phyloP scores from a whole-genome alignment of 805 yeast genomes.

The Metschnikowia amazonensis region DNA sequence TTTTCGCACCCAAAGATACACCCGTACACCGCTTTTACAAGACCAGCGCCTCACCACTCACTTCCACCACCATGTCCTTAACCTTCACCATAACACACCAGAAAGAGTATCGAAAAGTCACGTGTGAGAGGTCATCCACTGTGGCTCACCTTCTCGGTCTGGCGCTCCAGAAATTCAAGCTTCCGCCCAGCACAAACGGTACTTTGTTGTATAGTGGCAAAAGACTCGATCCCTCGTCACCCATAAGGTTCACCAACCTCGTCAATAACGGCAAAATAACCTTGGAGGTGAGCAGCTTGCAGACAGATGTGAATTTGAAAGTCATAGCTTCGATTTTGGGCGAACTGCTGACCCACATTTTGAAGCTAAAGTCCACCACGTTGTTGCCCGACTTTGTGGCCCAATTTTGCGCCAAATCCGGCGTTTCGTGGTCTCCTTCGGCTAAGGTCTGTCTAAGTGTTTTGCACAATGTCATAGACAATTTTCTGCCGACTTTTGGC shows the following conservation, averaged over 20 bases:
- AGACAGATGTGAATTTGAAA: constrained; percentile 6
- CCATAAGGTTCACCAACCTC: constrained; percentile 31
- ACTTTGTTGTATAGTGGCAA: constrained; percentile 27
- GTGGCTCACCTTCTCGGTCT: constrained; percentile 26
- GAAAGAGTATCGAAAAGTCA: constrained; percentile 25
- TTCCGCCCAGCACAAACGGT: constrained; percentile 21
- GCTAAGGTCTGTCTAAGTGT: constrained; percentile 17
- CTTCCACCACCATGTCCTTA: constrained; percentile 12
- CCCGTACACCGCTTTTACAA: background rate
- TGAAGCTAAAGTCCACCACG: constrained; percentile 6
- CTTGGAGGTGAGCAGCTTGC: constrained; percentile 10
- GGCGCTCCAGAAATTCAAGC: constrained; percentile 26
- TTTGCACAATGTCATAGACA: constrained; percentile 9
- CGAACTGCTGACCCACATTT: constrained; percentile 6
- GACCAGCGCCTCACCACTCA: background rate
- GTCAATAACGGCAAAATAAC: constrained; percentile 32
- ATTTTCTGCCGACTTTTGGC: constrained; percentile 6
- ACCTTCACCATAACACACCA: constrained; percentile 27
- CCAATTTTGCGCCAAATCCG: constrained; percentile 2
- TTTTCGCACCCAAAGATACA: no score
- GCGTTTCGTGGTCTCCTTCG: constrained; percentile 19
- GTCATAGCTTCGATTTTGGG: constrained; percentile 10
- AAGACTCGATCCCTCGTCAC: constrained; percentile 28
- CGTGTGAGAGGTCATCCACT: constrained; percentile 23
- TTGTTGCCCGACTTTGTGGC: constrained; percentile 6